These are phyloP conservation scores for Sphaerulina populicola DNA, from an alignment of 2,329 filamentous ascomycete genomes.

Conservation along the genomic window DNA sequence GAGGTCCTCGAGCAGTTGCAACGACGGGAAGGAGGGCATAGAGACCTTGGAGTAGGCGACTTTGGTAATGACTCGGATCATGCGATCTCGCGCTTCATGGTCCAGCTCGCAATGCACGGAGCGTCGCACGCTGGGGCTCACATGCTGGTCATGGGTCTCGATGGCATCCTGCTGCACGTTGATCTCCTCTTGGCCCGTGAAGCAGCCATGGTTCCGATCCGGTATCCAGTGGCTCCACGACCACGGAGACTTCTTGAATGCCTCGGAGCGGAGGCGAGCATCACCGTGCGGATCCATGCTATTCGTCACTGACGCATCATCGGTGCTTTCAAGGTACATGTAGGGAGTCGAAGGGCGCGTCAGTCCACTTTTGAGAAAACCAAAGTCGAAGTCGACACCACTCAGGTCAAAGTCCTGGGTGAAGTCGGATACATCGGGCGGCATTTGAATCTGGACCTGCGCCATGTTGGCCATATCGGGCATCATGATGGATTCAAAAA, in stretches of 20 bases:
- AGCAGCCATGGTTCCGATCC: slow-evolving; percentile 16
- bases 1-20: slow-evolving; percentile 51
- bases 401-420: slow-evolving; percentile 23
- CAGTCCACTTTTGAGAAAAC: slow-evolving; percentile 20
- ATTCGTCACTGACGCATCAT: background rate
- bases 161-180: slow-evolving; percentile 22
- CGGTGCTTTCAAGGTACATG: slow-evolving; percentile 3
- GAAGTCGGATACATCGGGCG: slow-evolving; percentile 23
- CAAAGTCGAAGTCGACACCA: slow-evolving; percentile 24
- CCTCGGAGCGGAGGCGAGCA: slow-evolving; percentile 19
- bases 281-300: slow-evolving; percentile 10
- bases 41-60: slow-evolving; percentile 29
- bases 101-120: slow-evolving; percentile 20
- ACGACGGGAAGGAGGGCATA: slow-evolving; percentile 53
- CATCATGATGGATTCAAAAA: slow-evolving; percentile 29
- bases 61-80: slow-evolving; percentile 25
- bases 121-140: slow-evolving; percentile 19
- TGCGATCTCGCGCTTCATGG: slow-evolving; percentile 21
- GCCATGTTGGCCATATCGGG: slow-evolving; percentile 11
- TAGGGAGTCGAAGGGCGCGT: slow-evolving; percentile 17
- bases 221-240: slow-evolving; percentile 27
- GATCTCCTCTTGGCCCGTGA: slow-evolving; percentile 22
- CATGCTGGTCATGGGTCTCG: slow-evolving; percentile 20
- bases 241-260: slow-evolving; percentile 23
- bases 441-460: slow-evolving; percentile 10